phyloP scores from a whole-genome alignment of 106 monocot genomes.

The Platanthera zijinensis region DNA sequence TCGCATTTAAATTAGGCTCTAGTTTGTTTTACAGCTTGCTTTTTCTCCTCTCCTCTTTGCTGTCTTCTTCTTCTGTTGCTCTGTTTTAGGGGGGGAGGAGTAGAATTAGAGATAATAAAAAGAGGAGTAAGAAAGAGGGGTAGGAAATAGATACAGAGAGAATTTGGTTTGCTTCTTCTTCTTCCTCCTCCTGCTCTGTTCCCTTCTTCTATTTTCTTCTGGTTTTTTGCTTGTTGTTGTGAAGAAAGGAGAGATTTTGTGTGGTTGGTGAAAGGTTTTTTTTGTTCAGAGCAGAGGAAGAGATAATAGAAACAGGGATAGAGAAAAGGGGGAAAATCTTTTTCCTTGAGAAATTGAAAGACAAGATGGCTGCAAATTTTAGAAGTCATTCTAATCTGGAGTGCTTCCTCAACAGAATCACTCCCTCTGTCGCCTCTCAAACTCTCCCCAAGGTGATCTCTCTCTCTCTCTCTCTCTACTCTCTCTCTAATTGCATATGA shows the following conservation, averaged over 20 bases:
- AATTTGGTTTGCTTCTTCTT: neutral
- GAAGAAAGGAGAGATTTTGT: neutral
- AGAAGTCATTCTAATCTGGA: conserved; percentile 38
- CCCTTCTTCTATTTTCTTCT: neutral
- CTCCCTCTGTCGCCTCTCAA: conserved; percentile 38
- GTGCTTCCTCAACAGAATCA: conserved; percentile 36
- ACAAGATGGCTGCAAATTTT: conserved; percentile 15
- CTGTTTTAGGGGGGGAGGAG: neutral
- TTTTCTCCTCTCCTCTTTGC: neutral
- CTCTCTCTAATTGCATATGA: neutral
- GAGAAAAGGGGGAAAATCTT: neutral
- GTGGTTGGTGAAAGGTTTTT: neutral
- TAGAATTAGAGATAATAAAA: neutral
- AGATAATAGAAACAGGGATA: neutral
- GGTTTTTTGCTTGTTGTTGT: neutral
- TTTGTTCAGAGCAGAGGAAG: conserved; percentile 1
- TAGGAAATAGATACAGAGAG: conserved; percentile 1
- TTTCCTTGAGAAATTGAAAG: neutral
- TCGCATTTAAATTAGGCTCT: neutral
- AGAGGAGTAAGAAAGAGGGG: neutral
- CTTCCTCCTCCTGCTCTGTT: neutral
- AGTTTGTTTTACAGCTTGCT: neutral
- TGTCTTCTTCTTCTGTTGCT: conserved; percentile 6
- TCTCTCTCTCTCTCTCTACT: neutral
- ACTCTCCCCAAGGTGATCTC: conserved; percentile 37